Evolutionary conservation across 495 filamentous ascomycete species (phyloP).

Genomic region (Pseudevernia furfuracea): DNA sequence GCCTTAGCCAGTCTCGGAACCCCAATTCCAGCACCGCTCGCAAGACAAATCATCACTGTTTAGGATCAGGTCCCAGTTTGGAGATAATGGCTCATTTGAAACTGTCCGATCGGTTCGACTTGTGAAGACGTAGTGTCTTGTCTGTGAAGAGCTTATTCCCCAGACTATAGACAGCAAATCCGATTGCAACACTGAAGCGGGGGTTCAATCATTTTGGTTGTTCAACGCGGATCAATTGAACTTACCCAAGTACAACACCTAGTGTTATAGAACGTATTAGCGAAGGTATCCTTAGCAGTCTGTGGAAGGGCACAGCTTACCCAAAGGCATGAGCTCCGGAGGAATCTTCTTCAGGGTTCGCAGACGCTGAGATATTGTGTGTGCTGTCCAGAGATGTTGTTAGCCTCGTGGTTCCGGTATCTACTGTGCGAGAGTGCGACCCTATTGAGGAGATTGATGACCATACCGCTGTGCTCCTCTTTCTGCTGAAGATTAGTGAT

Average conservation of each 20-base stretch:
- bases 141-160: conserved; percentile 73
- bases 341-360: conserved; percentile 80
- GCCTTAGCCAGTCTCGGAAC: not conserved
- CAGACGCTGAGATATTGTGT: conserved; percentile 95
- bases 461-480: conserved; percentile 75
- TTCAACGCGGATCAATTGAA: conserved; percentile 18
- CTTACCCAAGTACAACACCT: conserved; percentile 80
- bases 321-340: conserved; percentile 88
- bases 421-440: not conserved
- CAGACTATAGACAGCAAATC: conserved; percentile 73
- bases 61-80: not conserved
- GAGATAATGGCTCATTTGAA: conserved; percentile 9
- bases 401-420: not conserved
- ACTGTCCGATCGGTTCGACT: conserved; percentile 42
- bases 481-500: conserved; percentile 50
- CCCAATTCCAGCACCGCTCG: not conserved
- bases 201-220: conserved; percentile 28
- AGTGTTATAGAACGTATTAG: conserved; percentile 20
- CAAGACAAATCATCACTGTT: not conserved
- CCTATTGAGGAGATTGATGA: not conserved
- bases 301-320: conserved; percentile 45
- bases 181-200: conserved; percentile 50
- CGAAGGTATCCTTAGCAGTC: not conserved
- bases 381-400: conserved; percentile 49
- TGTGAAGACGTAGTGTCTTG: conserved; percentile 78